Evolutionary conservation across 2,329 filamentous ascomycete genomes (phyloP).

Genomic region (Venturia oleaginea): DNA sequence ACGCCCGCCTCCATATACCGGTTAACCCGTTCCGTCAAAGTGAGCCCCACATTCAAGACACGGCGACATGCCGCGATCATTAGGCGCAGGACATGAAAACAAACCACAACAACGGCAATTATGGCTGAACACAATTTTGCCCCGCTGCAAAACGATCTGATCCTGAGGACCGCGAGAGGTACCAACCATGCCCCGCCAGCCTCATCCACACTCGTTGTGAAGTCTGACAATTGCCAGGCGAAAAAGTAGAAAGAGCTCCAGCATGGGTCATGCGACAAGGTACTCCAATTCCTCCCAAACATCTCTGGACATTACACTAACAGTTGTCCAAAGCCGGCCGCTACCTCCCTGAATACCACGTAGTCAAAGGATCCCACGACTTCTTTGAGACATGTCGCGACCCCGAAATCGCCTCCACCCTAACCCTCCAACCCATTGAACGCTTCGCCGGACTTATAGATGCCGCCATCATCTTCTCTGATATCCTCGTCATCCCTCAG

Average conservation of each 20-base stretch:
- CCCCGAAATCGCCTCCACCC: conserved; percentile 82
- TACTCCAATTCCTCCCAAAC: conserved; percentile 29
- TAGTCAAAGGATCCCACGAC: conserved; percentile 81
- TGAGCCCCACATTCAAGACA: not conserved
- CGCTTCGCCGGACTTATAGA: conserved; percentile 86
- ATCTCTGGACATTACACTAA: conserved; percentile 7
- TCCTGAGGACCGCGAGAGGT: conserved; percentile 87
- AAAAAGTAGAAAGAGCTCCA: conserved; percentile 84
- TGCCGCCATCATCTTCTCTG: conserved; percentile 96
- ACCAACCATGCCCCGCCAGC: conserved; percentile 15
- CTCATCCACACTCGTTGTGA: conserved; percentile 8
- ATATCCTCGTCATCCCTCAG: conserved; percentile 95
- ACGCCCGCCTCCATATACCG: not conserved
- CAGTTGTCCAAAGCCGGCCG: conserved; percentile 59
- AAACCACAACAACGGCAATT: not conserved
- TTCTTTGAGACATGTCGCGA: conserved; percentile 97
- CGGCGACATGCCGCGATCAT: not conserved
- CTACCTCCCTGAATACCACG: conserved; percentile 95
- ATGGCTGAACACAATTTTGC: conserved; percentile 49
- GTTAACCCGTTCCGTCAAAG: not conserved
- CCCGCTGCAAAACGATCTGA: conserved; percentile 83
- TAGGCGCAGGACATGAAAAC: not conserved
- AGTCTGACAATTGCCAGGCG: conserved; percentile 44
- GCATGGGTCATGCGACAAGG: conserved; percentile 99
- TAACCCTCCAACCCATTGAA: conserved; percentile 92